Evolutionary conservation across 305 asterid genomes (phyloP), one percentile per base, ranked within the genome.

Genomic region (Fraxinus floribunda): DNA sequence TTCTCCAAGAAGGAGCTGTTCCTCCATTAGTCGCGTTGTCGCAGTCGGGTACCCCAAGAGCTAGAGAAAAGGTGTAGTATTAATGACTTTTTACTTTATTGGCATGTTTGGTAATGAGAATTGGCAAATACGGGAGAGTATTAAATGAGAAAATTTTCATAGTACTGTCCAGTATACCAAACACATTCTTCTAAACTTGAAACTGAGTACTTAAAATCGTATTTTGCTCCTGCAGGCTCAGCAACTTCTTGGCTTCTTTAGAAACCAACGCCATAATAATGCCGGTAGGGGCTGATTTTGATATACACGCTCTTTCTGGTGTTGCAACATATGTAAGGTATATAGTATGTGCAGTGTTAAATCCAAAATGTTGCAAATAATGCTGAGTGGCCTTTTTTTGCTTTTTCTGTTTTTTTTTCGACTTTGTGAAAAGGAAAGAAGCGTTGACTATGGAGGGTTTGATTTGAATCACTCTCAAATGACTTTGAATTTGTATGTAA

Each of bases 11-110:
- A 88, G 98, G 98, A 8, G 98, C 94, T 1, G 94, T 95, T 86
- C 98, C 98, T 15, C 98, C 98, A 0, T 87, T 95, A 80, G 97
- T 92, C 66, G 96, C 96, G 70, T 88, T 95, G 80, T 90, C 95
- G 9, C 97, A 91, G 83, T 91, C 97, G 3, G 98, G 98, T 82
- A 93, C 98, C 29, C 96, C 98, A 4, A 90, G 98, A 89, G 98
- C 94, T 60, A 89, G 89, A 83, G 98, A 95, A 88, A 94, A 95
- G 90, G 98, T 95, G 55, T 81, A 79, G 52, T 71, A 24, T 64
- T 64, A 18, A 76, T 57, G 18, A 7, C 64, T 35, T 8, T 41
- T 39, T 49, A 18, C 79, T 44, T 26, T 66, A 26, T 66, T 26
- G 38, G 7, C 35, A 26, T 26, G 18, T 66, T 66, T 26, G 15